Evolutionary conservation across 129 eudicot genomes (phyloP).

Genomic region (Saposhnikovia divaricata): DNA sequence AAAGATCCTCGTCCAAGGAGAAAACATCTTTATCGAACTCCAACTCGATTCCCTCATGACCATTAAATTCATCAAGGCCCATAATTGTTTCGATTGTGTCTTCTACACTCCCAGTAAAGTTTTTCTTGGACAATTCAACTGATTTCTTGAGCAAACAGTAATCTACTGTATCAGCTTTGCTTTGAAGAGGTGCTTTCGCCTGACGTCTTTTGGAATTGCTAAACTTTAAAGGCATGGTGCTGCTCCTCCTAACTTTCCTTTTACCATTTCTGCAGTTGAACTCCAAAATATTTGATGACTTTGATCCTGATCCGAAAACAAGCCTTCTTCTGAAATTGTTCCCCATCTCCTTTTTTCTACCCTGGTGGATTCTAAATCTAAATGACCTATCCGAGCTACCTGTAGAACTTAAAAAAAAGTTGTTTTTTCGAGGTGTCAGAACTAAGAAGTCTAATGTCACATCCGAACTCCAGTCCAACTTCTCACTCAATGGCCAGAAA

Average conservation of each 20-base stretch:
- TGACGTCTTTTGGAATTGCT: slow-evolving; percentile 3
- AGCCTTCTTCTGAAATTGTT: slow-evolving; percentile 26
- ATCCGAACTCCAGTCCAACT: slow-evolving; percentile 34
- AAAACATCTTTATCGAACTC: slow-evolving; percentile 35
- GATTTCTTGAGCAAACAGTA: slow-evolving; percentile 3
- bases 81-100: slow-evolving; percentile 31
- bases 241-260: slow-evolving; percentile 7
- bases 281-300: slow-evolving; percentile 20
- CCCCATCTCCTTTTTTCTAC: slow-evolving; percentile 12
- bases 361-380: slow-evolving; percentile 10
- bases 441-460: slow-evolving; percentile 29
- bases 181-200: slow-evolving; percentile 1
- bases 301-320: slow-evolving; percentile 24
- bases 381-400: slow-evolving; percentile 7
- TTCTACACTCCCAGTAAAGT: slow-evolving; percentile 14
- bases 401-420: slow-evolving; percentile 1
- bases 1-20: slow-evolving; percentile 17
- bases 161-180: slow-evolving; percentile 2
- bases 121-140: slow-evolving; percentile 20
- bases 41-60: slow-evolving; percentile 39
- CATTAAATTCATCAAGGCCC: slow-evolving; percentile 52
- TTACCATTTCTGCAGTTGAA: slow-evolving; percentile 15
- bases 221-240: slow-evolving; percentile 20
- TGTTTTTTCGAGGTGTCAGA: slow-evolving; percentile 42
- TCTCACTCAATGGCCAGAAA: slow-evolving; percentile 43